Evolutionary conservation across 495 filamentous ascomycete genomes (phyloP), one percentile per base, ranked within the genome.

Genomic region (Penicillium malachiteum): DNA sequence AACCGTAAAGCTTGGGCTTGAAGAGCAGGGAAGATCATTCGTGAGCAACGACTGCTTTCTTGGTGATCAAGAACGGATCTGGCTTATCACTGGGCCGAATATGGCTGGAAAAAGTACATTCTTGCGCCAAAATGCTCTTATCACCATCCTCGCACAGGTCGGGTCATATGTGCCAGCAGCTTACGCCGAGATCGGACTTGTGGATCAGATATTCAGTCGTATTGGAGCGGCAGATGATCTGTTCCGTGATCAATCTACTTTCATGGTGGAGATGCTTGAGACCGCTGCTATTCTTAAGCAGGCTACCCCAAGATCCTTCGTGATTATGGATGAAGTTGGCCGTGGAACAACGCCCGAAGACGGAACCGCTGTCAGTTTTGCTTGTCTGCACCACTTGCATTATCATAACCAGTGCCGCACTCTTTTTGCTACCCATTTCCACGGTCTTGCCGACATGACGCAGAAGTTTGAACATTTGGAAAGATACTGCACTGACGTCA

Each of bases 311-410:
- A 74, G 76, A 8, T 83, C 85, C 0, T 92, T 98, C 59, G 94
- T 97, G n/a, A 91, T 98, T 65, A 97, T 98, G 93, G 94, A 98
- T 66, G 94, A 98, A 74, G 86, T 98, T 16, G 94, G 94, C 0
- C 82, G 94, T 17, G 94, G 94, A 2, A 98, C 95, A 8, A 95
- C 92, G 3, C 91, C 94, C 1, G 85, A 89, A 56, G 95, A 97
- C 64, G 95, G 94, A 3, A 79, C 86, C 9, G 95, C 94, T 2
- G 84, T 98, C 10, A 91, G 90, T 7, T 97, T 90, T 66, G 94
- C 94, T 1, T 88, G 85, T 63, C 74, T 98, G 35, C 81, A 93
- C 60, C 90, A 96, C 69, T 72, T 98, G 34, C 84, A 90, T 54
- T 74, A 84, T 50, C 78, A 84, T 3, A 96, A 93, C 66, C 77